Base-by-base conservation (phyloP, 768 basidiomycete genomes). In the Lentinula raphanica region DNA sequence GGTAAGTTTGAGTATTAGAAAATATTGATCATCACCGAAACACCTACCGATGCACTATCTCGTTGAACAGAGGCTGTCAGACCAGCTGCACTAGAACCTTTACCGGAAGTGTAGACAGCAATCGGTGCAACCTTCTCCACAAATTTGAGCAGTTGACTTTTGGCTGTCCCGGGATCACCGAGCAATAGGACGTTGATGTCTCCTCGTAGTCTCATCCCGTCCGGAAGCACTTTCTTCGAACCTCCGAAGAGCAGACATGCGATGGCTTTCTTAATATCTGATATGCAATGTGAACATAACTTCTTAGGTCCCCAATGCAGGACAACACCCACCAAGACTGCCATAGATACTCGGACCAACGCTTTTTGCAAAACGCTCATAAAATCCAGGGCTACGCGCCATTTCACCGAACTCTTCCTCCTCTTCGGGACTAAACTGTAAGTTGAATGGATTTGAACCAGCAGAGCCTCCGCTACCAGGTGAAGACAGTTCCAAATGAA, bases 121-220 rank as follows among this genome's bases (percentile, higher is more conserved):
- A 98, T 95, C 0, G 97, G 97, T 0, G 97, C 94, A 48, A 98
- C 95, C 87, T 98, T 99, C 70, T 99, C 97, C 12, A 98, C 97
- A 63, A 99, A 99, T 67, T 99, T 99, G 60, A 99, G 84, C 64
- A 99, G 76, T 66, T 99, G 97, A 75, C 89, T 92, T 72, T 99
- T 99, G 21, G 97, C 97, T 13, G 97, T 98, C 74, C 97, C 97
- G 7, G 97, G 97, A 70, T 99, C 97, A 71, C 97, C 97, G 28
- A 99, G 82, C 27, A 98, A 73, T 9, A 99, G 75, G 19, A 99
- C 97, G 69, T 99, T 99, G 69, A 99, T 98, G 68, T 99, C 97
- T 11, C 97, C 97, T 68, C 97, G 82, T 40, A 99, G 73, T 31
- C 97, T 82, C 92, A 98, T 95, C 8, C 97, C 95, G 69, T 99